Evolutionary conservation across 2,329 filamentous ascomycete genomes (phyloP).

Genomic region (Beauveria sp.): DNA sequence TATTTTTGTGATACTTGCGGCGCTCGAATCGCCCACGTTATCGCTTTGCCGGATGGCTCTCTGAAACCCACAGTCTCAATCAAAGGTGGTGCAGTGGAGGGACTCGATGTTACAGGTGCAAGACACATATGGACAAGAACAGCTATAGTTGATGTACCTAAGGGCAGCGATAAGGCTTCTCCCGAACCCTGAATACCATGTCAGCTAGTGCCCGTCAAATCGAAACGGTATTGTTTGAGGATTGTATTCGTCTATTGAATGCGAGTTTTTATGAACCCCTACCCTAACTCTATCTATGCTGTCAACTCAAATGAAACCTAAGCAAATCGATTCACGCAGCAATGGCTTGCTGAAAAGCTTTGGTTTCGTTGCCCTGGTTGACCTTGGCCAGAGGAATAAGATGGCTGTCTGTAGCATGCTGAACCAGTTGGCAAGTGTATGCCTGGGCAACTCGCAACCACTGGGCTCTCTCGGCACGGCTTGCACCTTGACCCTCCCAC

Average conservation of each 20-base stretch:
- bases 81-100: slow-evolving; percentile 39
- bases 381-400: slow-evolving; percentile 50
- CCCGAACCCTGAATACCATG: slow-evolving; percentile 5
- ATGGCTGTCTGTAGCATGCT: slow-evolving; percentile 26
- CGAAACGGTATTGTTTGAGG: neutral
- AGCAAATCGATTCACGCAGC: slow-evolving; percentile 17
- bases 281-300: neutral
- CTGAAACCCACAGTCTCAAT: slow-evolving; percentile 31
- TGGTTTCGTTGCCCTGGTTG: slow-evolving; percentile 46
- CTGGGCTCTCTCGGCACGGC: slow-evolving; percentile 47
- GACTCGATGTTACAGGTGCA: slow-evolving; percentile 30
- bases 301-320: neutral
- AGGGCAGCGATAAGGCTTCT: slow-evolving; percentile 21
- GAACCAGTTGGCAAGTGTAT: slow-evolving; percentile 39
- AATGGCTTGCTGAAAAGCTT: slow-evolving; percentile 43
- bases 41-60: slow-evolving; percentile 29
- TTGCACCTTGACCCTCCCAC: slow-evolving; percentile 55
- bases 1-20: slow-evolving; percentile 37
- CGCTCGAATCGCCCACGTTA: slow-evolving; percentile 39
- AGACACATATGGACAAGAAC: slow-evolving; percentile 39
- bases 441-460: slow-evolving; percentile 55
- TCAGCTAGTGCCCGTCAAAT: neutral
- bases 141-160: slow-evolving; percentile 37
- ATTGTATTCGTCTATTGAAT: neutral
- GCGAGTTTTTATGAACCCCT: slow-evolving; percentile 11